These are phyloP conservation scores for Ceratobasidium theobromae DNA, from an alignment of 1,284 basidiomycete species.

Conservation along the genomic window DNA sequence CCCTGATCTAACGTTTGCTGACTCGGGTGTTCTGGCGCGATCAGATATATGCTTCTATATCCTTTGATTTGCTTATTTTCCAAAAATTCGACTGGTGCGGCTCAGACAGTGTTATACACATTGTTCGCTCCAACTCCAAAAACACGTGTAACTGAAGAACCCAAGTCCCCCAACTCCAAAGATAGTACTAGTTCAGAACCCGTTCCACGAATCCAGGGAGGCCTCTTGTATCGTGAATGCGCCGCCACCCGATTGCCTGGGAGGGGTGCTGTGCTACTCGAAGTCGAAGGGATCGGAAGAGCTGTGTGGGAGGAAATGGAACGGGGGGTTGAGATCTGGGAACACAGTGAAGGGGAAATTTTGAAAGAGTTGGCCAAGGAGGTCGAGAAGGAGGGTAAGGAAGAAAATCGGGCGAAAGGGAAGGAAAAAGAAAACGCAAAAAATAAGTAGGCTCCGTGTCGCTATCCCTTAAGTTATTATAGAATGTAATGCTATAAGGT, in stretches of 20 bases:
- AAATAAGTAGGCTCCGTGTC: not conserved
- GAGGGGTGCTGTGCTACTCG: constrained; percentile 54
- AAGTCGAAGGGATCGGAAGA: constrained; percentile 64
- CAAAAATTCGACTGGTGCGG: constrained; percentile 58
- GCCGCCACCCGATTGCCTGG: constrained; percentile 57
- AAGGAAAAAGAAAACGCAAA: constrained; percentile 20
- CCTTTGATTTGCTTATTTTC: constrained; percentile 61
- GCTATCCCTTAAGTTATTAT: not conserved
- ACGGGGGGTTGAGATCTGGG: constrained; percentile 29
- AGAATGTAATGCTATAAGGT: not conserved
- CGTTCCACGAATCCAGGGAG: constrained; percentile 60
- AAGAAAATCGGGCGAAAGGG: constrained; percentile 58
- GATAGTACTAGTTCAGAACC: constrained; percentile 49
- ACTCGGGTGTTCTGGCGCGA: constrained; percentile 45
- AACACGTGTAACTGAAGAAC: constrained; percentile 43
- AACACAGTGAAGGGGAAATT: constrained; percentile 25
- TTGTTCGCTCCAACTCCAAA: constrained; percentile 76
- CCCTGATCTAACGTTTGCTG: not conserved
- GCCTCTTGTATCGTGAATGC: constrained; percentile 73
- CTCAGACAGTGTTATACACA: constrained; percentile 66
- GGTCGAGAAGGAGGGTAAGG: constrained; percentile 40
- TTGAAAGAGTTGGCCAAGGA: constrained; percentile 20
- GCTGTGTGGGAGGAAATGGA: constrained; percentile 69
- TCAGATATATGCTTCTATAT: constrained; percentile 52
- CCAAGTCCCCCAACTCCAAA: constrained; percentile 8